Conservation (phyloP, 129 eudicot genomes). For the Artemisia annua region DNA sequence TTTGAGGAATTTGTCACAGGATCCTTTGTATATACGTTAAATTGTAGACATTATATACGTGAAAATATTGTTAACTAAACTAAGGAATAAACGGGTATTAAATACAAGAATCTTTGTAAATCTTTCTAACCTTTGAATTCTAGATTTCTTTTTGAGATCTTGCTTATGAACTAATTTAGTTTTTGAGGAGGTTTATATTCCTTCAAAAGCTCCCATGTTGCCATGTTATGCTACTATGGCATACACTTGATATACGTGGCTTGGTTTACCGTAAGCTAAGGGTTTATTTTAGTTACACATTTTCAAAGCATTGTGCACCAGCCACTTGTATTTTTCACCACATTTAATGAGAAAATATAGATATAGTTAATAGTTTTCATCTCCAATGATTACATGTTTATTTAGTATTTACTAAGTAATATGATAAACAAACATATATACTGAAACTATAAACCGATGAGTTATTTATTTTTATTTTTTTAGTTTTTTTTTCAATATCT, state of each 20-base stretch:
- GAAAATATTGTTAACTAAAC: not conserved
- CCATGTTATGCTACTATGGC: slow-evolving; percentile 34
- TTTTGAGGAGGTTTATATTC: slow-evolving; percentile 27
- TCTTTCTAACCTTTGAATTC: slow-evolving; percentile 28
- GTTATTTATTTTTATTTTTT: too few relatives aligned
- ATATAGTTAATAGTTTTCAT: too few relatives aligned
- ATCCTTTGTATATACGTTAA: not conserved
- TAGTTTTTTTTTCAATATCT: too few relatives aligned
- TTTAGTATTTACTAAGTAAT: too few relatives aligned
- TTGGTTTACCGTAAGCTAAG: slow-evolving; percentile 15
- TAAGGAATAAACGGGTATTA: not conserved
- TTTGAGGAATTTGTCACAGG: not conserved
- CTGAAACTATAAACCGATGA: too few relatives aligned
- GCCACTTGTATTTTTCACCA: too few relatives aligned
- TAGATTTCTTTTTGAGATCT: slow-evolving; percentile 32
- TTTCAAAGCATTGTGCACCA: not conserved
- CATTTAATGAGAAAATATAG: too few relatives aligned
- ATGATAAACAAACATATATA: too few relatives aligned
- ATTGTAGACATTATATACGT: not conserved
- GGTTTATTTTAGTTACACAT: slow-evolving; percentile 15
- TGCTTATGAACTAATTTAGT: slow-evolving; percentile 23
- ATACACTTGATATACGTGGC: slow-evolving; percentile 31
- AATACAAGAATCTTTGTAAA: slow-evolving; percentile 32
- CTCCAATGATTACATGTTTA: too few relatives aligned
- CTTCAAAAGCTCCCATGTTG: slow-evolving; percentile 38